Evolutionary conservation across 2,329 filamentous ascomycete species (phyloP), one percentile per base, ranked within the genome.

Genomic region (Diplodia intermedia): DNA sequence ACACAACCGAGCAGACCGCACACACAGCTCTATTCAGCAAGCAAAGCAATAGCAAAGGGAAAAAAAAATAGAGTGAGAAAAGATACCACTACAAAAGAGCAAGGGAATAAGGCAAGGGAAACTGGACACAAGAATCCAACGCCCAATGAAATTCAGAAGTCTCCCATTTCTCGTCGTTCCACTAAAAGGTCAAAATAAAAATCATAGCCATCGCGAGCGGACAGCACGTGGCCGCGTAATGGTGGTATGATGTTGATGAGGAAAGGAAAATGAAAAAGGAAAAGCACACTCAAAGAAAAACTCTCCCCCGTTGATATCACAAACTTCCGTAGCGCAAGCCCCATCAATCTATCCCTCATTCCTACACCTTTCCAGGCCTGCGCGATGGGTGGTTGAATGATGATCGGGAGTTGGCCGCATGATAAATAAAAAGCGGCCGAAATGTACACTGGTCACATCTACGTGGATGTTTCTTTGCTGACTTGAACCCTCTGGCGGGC

Each of bases 371-470:
- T 52, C 20, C 47, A 15, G 26, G 60, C 31, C 60, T 63, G 47
- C 31, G 47, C 60, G 31, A n/a, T 52, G 12, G 47, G 43, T 61
- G 26, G 26, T 63, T 49, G 31, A 36, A 38, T 26, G 47, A 31
- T 63, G 47, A 40, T 15, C 49, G 26, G 40, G 26, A 33, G 23
- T 5, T 49, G 38, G 14, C 47, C 49, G 57, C 57, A 50, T 49
- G 40, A n/a, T 62, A 11, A 29, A 55, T 14, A 11, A 18, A 9
- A 38, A 63, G 60, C 47, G 23, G 60, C 20, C 50, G n/a, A 31
- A 60, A 33, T 38, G 50, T 63, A 49, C 60, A 52, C 60, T 63
- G 26, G 14, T 52, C 60, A 63, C 60, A 63, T 63, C 29, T 52
- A 52, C 60, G 47, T 23, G 29, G 60, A 52, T 63, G 60, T 26